phyloP scores from a whole-genome alignment of 2,329 filamentous ascomycete genomes.

The Akanthomyces uredinophilus region DNA sequence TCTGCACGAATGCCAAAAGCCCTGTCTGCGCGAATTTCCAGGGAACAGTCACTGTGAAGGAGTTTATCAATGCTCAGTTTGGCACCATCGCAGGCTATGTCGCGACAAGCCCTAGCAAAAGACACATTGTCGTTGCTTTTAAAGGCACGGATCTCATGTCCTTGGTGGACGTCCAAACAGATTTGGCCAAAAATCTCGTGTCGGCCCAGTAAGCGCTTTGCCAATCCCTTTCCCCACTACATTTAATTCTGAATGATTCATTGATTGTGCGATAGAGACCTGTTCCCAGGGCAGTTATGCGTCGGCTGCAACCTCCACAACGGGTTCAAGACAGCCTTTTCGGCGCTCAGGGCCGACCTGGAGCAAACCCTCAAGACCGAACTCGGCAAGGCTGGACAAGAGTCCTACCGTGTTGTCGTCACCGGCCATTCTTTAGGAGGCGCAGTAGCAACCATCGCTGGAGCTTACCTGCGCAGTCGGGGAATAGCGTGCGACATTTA shows the following conservation, averaged over 20 bases:
- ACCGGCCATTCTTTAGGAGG: constrained; percentile 67
- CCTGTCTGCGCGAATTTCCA: background rate
- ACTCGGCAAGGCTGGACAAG: background rate
- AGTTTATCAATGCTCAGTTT: background rate
- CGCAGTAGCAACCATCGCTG: constrained; percentile 57
- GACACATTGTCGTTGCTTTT: background rate
- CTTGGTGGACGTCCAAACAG: background rate
- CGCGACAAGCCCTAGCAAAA: background rate
- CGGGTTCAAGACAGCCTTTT: background rate
- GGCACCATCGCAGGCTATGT: background rate
- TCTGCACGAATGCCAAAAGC: background rate
- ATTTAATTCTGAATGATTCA: background rate
- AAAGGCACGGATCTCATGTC: background rate
- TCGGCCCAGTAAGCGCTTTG: background rate
- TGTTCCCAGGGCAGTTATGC: background rate
- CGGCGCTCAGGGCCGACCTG: background rate
- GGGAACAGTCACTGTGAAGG: background rate
- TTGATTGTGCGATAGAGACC: background rate
- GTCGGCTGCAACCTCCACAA: background rate
- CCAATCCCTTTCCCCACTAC: background rate
- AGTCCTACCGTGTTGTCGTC: constrained; percentile 47
- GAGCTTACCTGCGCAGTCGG: constrained; percentile 46
- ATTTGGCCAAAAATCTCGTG: background rate
- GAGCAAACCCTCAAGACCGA: background rate
- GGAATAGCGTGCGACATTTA: constrained; percentile 51